Conservation (phyloP, 164 flowering plant species). For the Brasenia schreberi region DNA sequence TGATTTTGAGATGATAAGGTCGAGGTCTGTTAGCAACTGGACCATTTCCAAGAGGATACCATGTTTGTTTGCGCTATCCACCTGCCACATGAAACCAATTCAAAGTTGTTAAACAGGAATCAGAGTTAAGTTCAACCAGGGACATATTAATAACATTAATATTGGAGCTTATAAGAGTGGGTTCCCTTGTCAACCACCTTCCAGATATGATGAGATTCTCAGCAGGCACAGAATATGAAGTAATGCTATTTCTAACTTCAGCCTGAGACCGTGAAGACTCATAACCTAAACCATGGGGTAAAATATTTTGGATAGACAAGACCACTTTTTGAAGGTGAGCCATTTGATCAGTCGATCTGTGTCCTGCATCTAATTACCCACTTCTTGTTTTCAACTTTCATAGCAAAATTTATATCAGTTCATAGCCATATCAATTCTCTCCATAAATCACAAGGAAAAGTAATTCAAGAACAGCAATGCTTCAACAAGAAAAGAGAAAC, state of each 20-base stretch:
- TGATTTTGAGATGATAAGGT: constrained; percentile 80
- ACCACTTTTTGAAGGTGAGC: no score
- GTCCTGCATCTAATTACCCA: no score
- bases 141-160: no score
- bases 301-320: no score
- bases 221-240: no score
- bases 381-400: no score
- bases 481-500: neutral
- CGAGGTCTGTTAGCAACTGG: constrained; percentile 86
- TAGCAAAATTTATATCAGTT: neutral
- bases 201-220: no score
- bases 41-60: constrained; percentile 90
- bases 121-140: neutral
- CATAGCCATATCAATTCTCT: neutral
- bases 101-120: neutral
- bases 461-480: neutral
- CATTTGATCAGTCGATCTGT: no score
- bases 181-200: neutral
- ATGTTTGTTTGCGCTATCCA: constrained; percentile 70
- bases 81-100: constrained; percentile 25
- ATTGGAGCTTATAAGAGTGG: neutral
- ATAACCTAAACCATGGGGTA: no score
- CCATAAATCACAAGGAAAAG: neutral
- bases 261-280: no score
- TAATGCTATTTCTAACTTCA: no score